Percentiles rank a stretch among this genome's conserved stretches.
Evolutionary conservation across 306 rosid genomes (phyloP).

Genomic region (Pyrus betulifolia): DNA sequence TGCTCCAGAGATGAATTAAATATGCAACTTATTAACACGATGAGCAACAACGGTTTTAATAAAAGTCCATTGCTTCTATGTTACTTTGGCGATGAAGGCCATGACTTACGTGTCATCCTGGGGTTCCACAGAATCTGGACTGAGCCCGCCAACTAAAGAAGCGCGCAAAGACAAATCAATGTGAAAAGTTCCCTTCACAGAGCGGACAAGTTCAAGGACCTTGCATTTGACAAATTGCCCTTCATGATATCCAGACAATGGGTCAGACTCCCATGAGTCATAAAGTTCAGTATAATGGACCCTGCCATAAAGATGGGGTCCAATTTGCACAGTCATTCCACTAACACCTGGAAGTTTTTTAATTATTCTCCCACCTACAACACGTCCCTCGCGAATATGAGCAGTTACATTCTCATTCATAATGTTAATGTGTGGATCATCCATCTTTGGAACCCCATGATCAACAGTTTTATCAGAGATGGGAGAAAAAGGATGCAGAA

Average conservation of each 20-base stretch:
- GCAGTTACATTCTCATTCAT: constrained; percentile 31
- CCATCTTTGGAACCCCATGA: constrained; percentile 11
- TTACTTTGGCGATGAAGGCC: not conserved
- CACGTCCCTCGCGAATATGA: constrained; percentile 54
- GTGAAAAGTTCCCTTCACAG: constrained; percentile 53
- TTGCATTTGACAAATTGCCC: constrained; percentile 80
- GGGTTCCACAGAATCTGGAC: constrained; percentile 27
- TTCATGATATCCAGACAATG: constrained; percentile 69
- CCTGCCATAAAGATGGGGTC: constrained; percentile 66
- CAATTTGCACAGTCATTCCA: constrained; percentile 76
- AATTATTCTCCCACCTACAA: constrained; percentile 68
- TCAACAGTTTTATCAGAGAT: constrained; percentile 15
- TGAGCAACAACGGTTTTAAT: not conserved
- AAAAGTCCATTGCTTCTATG: not conserved
- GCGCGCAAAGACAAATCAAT: constrained; percentile 71
- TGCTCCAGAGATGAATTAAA: not conserved
- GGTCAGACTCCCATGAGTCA: constrained; percentile 60
- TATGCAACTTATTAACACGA: not conserved
- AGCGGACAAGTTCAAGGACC: constrained; percentile 53
- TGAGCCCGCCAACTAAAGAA: constrained; percentile 21
- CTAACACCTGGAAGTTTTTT: constrained; percentile 73
- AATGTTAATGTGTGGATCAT: constrained; percentile 18
- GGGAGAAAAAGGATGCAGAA: constrained; percentile 28
- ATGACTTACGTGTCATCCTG: constrained; percentile 33
- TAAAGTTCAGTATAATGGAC: constrained; percentile 72